Evolutionary conservation across 108 stramenopile species (phyloP), one percentile per base, ranked within the genome.

Genomic region (Ochromonas danica): DNA sequence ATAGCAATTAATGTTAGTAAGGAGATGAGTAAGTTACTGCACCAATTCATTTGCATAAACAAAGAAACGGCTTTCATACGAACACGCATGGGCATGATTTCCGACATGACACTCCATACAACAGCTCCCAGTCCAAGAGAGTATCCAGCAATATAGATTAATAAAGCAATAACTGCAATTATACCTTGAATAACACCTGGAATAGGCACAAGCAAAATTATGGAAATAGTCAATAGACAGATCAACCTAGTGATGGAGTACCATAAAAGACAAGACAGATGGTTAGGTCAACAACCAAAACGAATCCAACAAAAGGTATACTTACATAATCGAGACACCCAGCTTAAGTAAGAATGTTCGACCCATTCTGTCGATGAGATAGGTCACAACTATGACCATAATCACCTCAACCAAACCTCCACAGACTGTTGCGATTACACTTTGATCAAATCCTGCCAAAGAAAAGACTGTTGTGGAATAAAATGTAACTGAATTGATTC

Each of bases 401-500:
- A 80, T 22, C 0, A 83, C 82, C 39, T 83, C 80, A 27, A 43
- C 33, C 0, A 43, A 39, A 27, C 79, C 79, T n/a, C 82, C 82
- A 1, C 71, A 28, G 1, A 83, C 78, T 0, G 85, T 85, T 22
- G 71, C 80, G 43, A 84, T 39, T 3, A 84, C 39, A 35, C 83
- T 28, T 0, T 81, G 81, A 31, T 90, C 88, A 83, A 92, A 93
- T 28, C 90, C 90, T 10, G 89, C 84, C 91, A 94, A 92, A 81
- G 89, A 82, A 61, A 92, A 92, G 33, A 93, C 91, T 40, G 85
- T 88, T 3, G 92, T 91, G 0, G 91, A 90, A 83, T 93, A 94
- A 78, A 92, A 92, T 91, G 94, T 95, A 78, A 94, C 93, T 10
- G 93, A 94, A 81, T 95, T 95, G 85, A 95, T 93, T 3, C 94